A percentile compares a stretch with the other conserved stretches of the same genome.
Evolutionary conservation across 805 yeast species (phyloP).

Genomic region (Starmera pachycereana): DNA sequence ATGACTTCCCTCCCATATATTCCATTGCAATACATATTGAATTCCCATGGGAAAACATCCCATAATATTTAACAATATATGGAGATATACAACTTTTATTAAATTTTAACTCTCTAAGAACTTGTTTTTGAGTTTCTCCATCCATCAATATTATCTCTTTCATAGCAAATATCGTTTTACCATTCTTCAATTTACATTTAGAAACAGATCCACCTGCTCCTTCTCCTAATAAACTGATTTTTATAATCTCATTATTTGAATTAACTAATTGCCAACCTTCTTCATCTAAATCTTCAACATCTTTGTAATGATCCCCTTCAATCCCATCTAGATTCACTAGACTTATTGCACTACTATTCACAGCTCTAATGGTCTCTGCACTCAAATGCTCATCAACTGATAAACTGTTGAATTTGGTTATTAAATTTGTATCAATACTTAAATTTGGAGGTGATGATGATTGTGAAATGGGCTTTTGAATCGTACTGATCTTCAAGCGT

Average conservation of each 20-base stretch:
- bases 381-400: slow-evolving; percentile 2
- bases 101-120: slow-evolving; percentile 82
- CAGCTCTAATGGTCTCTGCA: no score
- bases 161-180: slow-evolving; percentile 68
- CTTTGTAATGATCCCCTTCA: slow-evolving; percentile 16
- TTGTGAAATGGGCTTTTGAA: slow-evolving; percentile 9
- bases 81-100: slow-evolving; percentile 76
- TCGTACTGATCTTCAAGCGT: no score
- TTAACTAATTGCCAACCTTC: slow-evolving; percentile 66
- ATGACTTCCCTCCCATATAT: slow-evolving; percentile 86
- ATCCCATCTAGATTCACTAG: no score
- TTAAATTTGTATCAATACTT: slow-evolving; percentile 1
- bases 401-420: slow-evolving; percentile 3
- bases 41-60: slow-evolving; percentile 75
- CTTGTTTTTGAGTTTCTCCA: slow-evolving; percentile 74
- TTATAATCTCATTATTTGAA: slow-evolving; percentile 49
- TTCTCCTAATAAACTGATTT: slow-evolving; percentile 73
- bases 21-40: slow-evolving; percentile 95
- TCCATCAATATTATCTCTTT: slow-evolving; percentile 38
- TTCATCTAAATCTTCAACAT: slow-evolving; percentile 51
- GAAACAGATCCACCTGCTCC: slow-evolving; percentile 91
- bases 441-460: neutral
- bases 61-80: slow-evolving; percentile 84
- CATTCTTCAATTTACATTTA: slow-evolving; percentile 55
- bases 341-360: no score